These are phyloP conservation scores for Biscutella laevigata DNA, from an alignment of 441 rosid genomes.

Conservation along the genomic window DNA sequence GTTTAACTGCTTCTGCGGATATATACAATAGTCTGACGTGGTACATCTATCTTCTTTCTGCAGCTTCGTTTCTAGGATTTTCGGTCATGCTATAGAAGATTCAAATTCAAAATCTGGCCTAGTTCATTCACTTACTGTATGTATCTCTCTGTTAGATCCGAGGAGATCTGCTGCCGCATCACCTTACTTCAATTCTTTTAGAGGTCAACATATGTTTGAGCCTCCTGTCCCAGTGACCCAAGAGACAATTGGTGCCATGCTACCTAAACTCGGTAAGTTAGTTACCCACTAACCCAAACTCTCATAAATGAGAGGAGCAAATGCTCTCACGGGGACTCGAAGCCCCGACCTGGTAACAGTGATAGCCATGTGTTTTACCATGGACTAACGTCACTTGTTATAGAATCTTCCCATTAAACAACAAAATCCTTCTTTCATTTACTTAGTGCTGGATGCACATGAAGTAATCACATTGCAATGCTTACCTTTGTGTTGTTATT, in stretches of 20 bases:
- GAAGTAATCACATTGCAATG: conserved; percentile 5
- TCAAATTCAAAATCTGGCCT: conserved; percentile 86
- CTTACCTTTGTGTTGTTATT: not conserved
- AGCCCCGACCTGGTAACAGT: too few species aligned
- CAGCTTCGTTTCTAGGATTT: conserved; percentile 89
- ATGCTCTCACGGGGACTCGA: too few species aligned
- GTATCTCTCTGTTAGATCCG: conserved; percentile 92
- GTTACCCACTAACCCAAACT: too few species aligned
- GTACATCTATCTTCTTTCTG: conserved; percentile 14
- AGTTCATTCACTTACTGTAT: conserved; percentile 86
- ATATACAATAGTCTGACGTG: conserved; percentile 1
- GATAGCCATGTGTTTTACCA: too few species aligned
- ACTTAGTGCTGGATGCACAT: not conserved
- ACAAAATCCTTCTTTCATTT: not conserved
- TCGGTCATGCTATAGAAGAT: conserved; percentile 85
- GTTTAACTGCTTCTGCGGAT: conserved; percentile 13
- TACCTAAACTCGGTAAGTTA: conserved; percentile 81
- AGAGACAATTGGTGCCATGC: conserved; percentile 87
- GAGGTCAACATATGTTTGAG: conserved; percentile 77
- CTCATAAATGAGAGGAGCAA: too few species aligned
- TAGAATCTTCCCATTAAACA: conserved; percentile 1
- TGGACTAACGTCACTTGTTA: too few species aligned
- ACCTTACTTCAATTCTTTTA: conserved; percentile 72
- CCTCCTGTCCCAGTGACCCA: conserved; percentile 63
- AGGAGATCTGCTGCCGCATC: conserved; percentile 66